phyloP scores from a whole-genome alignment of 73 alveolate species.

The Stentor coeruleus region DNA sequence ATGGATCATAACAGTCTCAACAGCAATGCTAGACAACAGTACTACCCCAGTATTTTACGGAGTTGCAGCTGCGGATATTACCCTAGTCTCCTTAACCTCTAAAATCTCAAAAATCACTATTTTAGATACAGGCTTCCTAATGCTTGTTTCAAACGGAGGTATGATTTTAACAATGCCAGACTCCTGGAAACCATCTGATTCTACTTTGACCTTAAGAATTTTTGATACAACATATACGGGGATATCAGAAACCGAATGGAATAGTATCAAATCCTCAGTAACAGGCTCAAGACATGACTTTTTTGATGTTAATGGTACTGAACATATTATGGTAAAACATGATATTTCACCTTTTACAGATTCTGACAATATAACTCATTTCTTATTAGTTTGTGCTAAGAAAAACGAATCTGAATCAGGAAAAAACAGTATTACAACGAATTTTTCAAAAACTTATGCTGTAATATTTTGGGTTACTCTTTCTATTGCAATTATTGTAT shows the following conservation, averaged over 20 bases:
- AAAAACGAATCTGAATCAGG: neutral
- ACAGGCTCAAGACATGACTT: neutral
- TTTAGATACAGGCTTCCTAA: neutral
- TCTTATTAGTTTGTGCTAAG: neutral
- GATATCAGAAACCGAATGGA: constrained; percentile 10
- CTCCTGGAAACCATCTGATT: constrained; percentile 9
- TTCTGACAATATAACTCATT: neutral
- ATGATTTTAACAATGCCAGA: constrained; percentile 1
- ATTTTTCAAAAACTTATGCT: neutral
- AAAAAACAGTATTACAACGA: neutral
- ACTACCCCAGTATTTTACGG: neutral
- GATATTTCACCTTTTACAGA: neutral
- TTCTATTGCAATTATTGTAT: neutral
- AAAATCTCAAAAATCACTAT: neutral
- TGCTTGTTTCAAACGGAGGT: constrained; percentile 14
- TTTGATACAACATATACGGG: constrained; percentile 5
- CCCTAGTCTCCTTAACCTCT: neutral
- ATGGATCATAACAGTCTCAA: neutral
- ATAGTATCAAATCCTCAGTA: neutral
- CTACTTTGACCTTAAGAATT: neutral
- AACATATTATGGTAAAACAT: neutral
- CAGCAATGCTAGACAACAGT: neutral
- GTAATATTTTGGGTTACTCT: neutral
- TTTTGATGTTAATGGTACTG: neutral
- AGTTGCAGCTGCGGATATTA: constrained; percentile 11